phyloP scores from a whole-genome alignment of 495 filamentous ascomycete species.

The Neurospora sp. region DNA sequence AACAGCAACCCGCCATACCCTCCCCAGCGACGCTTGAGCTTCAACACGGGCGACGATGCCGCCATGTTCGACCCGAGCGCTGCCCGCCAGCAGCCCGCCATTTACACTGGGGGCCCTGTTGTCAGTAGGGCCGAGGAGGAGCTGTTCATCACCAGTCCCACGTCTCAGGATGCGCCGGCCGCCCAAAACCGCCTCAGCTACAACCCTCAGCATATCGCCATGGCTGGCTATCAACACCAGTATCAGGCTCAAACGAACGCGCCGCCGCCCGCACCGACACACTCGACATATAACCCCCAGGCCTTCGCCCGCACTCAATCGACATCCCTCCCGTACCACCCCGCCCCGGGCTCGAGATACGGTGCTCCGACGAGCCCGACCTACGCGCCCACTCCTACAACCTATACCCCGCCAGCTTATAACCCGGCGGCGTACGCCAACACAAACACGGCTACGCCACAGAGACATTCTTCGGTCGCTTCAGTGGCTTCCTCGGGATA shows the following conservation, averaged over 20 bases:
- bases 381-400: constrained; percentile 19
- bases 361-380: constrained; percentile 22
- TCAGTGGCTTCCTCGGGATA: constrained; percentile 18
- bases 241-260: constrained; percentile 35
- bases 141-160: constrained; percentile 36
- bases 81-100: constrained; percentile 6
- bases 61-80: constrained; percentile 34
- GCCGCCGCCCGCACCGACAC: constrained; percentile 42
- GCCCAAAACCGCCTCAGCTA: constrained; percentile 30
- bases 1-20: constrained; percentile 14
- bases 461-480: constrained; percentile 34
- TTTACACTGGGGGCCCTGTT: constrained; percentile 6
- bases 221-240: constrained; percentile 49
- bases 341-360: constrained; percentile 26
- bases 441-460: constrained; percentile 22
- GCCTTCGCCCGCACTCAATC: constrained; percentile 61
- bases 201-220: constrained; percentile 38
- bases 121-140: constrained; percentile 33
- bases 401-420: constrained; percentile 35
- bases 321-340: constrained; percentile 34
- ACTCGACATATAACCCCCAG: constrained; percentile 72
- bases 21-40: constrained; percentile 56
- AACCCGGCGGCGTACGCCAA: constrained; percentile 42
- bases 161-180: constrained; percentile 16
- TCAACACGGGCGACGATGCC: constrained; percentile 70